Conservation (phyloP, 1,284 basidiomycete genomes). For the Malassezia caprae region DNA sequence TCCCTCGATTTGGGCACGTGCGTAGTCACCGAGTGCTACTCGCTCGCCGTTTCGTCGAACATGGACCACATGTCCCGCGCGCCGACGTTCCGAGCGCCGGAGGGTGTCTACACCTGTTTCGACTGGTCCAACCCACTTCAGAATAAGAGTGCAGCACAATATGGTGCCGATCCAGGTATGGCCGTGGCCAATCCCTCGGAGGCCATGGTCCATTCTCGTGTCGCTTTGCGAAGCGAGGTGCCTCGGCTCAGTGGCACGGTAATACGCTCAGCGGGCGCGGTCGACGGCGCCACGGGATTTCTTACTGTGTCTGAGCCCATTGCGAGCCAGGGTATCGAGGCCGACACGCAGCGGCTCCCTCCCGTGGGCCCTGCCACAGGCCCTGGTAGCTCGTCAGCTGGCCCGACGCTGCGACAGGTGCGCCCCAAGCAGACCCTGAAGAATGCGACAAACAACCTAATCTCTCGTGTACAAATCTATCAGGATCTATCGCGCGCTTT, state of each 20-base stretch:
- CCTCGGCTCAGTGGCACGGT: conserved; percentile 2
- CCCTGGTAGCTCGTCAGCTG: neutral
- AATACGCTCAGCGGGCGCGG: neutral
- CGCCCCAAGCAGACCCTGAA: conserved; percentile 77
- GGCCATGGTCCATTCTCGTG: neutral
- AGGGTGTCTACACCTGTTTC: conserved; percentile 28
- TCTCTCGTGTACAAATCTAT: conserved; percentile 67
- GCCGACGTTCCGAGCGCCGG: conserved; percentile 24
- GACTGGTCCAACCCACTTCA: conserved; percentile 20
- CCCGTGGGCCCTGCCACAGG: neutral
- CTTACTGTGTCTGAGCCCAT: neutral
- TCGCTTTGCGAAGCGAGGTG: neutral
- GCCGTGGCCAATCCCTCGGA: neutral
- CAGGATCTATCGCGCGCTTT: conserved; percentile 67
- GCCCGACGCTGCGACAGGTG: conserved; percentile 33
- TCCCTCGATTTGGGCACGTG: neutral
- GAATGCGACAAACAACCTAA: conserved; percentile 77
- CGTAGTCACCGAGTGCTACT: neutral
- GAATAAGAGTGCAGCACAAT: neutral
- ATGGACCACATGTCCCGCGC: conserved; percentile 1
- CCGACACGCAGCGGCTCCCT: neutral
- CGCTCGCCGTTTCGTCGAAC: neutral
- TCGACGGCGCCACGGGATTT: neutral
- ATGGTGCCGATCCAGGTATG: neutral
- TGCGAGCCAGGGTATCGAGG: neutral